Base-by-base conservation (phyloP, 441 rosid species). In the Populus tomentosa region DNA sequence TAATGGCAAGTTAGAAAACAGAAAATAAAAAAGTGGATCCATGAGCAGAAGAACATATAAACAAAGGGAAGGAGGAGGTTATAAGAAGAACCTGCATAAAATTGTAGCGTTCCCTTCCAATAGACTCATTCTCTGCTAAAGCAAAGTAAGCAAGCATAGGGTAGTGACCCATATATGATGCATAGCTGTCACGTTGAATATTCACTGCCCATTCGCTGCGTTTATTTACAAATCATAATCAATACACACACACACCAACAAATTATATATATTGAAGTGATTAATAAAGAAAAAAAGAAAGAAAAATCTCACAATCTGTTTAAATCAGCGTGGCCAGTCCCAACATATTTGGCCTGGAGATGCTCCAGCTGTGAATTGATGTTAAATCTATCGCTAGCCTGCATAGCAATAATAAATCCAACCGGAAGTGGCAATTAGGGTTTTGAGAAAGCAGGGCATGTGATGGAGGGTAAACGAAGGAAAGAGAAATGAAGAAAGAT, bases 341-440 rank as follows among this genome's bases (percentile, higher is more conserved):
- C 99, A 36, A 92, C 97, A 74, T 95, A 95, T 85, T 92, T 95
- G 70, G 99, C 94, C 84, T 95, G 97, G 77, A 94, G 98, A 86
- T 94, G 99, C 80, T 95, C 99, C 40, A 95, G 97, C 90, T 94
- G 98, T 73, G 97, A 95, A 74, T 94, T 95, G 72, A 95, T 94
- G 87, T 95, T 95, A 81, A 95, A 95, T 89, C 98, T 89, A 85
- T 95, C 98, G 79, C 98, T 95, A 46, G 97, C 97, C 99, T 95
- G 87, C 88, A 82, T 14, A 4, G 61, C 36, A 70, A 24, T 1
- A 20, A 68, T 40, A 33, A 1, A 62, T 61, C 24, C 7, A 0
- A 18, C 20, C 16, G 53, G 63, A 46, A 24, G 10, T 10, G 30
- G 10, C 16, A 33, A 32, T n/a, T 40, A 26, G 18, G 71, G 64